A percentile compares a stretch with the other conserved stretches of the same genome.
These are phyloP conservation scores for Coemansia sp. DNA, from an alignment of 192 early-diverging fungal genomes.

Conservation along the genomic window DNA sequence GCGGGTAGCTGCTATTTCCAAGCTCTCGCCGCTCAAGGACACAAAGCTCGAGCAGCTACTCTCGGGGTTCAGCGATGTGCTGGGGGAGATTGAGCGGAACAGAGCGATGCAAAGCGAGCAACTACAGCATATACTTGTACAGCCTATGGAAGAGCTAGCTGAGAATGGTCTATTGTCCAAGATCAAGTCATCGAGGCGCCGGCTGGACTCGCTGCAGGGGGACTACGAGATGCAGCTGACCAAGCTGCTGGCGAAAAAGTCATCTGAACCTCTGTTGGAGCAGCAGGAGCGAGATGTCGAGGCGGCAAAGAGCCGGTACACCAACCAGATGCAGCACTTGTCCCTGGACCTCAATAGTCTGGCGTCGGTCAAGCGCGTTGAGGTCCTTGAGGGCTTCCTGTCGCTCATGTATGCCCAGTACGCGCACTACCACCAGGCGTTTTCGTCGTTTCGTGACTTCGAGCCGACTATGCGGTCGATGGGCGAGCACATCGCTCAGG, in stretches of 20 bases:
- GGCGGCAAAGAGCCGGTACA: conserved; percentile 62
- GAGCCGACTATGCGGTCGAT: conserved; percentile 82
- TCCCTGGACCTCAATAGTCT: conserved; percentile 71
- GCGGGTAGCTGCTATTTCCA: conserved; percentile 19
- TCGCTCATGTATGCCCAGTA: conserved; percentile 82
- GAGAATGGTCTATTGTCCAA: conserved; percentile 53
- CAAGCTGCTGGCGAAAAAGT: conserved; percentile 32
- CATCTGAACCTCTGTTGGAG: conserved; percentile 34
- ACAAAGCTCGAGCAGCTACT: conserved; percentile 24
- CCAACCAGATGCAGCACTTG: conserved; percentile 62
- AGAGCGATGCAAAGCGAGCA: conserved; percentile 56
- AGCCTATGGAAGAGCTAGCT: conserved; percentile 66
- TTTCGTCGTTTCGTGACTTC: conserved; percentile 73
- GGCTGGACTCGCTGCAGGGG: conserved; percentile 28
- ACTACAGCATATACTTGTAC: conserved; percentile 68
- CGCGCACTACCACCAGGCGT: conserved; percentile 81
- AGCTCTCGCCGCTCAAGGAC: conserved; percentile 30
- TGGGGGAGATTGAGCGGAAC: conserved; percentile 50
- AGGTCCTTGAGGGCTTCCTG: conserved; percentile 58
- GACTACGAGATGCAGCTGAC: conserved; percentile 49
- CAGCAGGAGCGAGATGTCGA: conserved; percentile 58
- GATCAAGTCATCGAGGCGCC: conserved; percentile 15
- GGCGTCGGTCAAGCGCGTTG: conserved; percentile 72
- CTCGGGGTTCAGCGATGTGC: conserved; percentile 16
- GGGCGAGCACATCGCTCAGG: conserved; percentile 33